Evolutionary conservation across 2,329 filamentous ascomycete genomes (phyloP), one percentile per base, ranked within the genome.

Genomic region (Zalaria obscura): DNA sequence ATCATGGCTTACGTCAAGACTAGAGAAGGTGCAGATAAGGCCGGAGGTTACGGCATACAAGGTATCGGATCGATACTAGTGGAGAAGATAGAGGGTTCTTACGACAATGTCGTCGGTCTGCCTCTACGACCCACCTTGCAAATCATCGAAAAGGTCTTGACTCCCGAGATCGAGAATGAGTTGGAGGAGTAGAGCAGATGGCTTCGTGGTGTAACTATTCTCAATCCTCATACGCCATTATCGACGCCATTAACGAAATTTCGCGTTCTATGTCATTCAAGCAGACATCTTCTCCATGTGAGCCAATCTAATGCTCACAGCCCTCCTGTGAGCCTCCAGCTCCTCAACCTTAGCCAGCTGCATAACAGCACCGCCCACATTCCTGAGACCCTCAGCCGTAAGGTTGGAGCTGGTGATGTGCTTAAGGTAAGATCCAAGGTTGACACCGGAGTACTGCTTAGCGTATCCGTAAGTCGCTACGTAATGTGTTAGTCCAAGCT

Each of bases 391-490:
- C 54, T 94, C 75, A 11, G 79, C 76, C 1, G 86, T 93, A 47
- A 98, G 72, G 61, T 93, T 84, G 0, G 87, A 86, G 66, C 84
- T 91, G 32, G 91, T 98, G 56, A 98, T 95, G 69, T 96, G 87
- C 69, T 98, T 98, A 60, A 94, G 75, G 65, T 95, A 98, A 2
- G 89, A 96, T 28, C 77, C 86, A 4, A 98, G 75, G 62, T 94
- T 98, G 56, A 98, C 91, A 40, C 91, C 91, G 4, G 87, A 95
- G 68, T 98, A 98, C 63, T 98, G 91, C 66, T 93, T 94, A 38
- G 91, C 91, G 55, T 93, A 98, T 34, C 91, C 91, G 57, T 96
- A 98, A 0, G 91, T 98, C 40, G 91, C 87, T 93, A 51, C 26
- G 40, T 35, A 34, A 18, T 29, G 25, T 43, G 3, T 29, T 34